Conservation (phyloP, 1,284 basidiomycete genomes). For the Pyrrhoderma noxium region DNA sequence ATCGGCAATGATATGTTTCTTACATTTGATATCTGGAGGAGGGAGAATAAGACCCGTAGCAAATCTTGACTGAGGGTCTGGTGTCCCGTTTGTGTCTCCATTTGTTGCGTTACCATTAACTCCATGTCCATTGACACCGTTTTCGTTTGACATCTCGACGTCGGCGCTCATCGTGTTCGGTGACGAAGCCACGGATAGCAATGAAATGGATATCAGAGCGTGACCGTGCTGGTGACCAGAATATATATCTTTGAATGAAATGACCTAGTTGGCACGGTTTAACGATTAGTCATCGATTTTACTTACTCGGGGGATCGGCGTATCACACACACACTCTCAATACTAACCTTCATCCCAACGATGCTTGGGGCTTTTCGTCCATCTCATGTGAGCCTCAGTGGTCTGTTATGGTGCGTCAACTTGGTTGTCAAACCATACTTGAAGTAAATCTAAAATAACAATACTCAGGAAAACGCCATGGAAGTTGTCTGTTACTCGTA, state of each 20-base stretch:
- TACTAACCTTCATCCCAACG: constrained; percentile 15
- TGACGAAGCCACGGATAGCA: background rate
- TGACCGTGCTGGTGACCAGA: background rate
- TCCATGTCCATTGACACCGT: constrained; percentile 19
- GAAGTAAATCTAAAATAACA: background rate
- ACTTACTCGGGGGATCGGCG: background rate
- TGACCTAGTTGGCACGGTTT: background rate
- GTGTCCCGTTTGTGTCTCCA: constrained; percentile 35
- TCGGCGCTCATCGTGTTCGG: constrained; percentile 26
- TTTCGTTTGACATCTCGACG: constrained; percentile 32
- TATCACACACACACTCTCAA: background rate
- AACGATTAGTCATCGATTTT: background rate
- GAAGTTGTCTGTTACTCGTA: constrained; percentile 86
- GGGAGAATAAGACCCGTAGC: constrained; percentile 84
- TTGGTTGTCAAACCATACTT: too few relatives aligned
- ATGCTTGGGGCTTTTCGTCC: constrained; percentile 78
- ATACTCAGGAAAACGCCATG: constrained; percentile 89
- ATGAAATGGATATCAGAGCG: background rate
- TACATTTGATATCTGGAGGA: constrained; percentile 88
- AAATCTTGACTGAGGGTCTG: constrained; percentile 46
- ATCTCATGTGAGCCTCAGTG: constrained; percentile 56
- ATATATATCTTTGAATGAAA: background rate
- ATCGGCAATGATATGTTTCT: constrained; percentile 26
- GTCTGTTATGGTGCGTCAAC: constrained; percentile 71
- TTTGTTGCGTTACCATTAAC: constrained; percentile 32